Percentiles rank a stretch among this genome's conserved stretches.
phyloP scores from a whole-genome alignment of 164 flowering plant genomes.

The Piper longum region DNA sequence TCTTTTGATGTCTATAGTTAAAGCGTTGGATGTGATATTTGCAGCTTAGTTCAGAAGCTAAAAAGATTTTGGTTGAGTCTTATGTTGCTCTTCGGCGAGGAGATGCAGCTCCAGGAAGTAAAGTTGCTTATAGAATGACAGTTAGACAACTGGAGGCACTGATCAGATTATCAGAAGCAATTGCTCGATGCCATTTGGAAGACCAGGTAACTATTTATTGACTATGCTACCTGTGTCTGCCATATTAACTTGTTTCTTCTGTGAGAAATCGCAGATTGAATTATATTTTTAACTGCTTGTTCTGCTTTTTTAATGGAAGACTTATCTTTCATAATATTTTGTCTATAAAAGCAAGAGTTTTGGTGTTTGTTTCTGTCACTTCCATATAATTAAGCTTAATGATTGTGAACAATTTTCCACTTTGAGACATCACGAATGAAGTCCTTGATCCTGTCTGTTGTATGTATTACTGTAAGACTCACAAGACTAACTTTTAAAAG shows the following conservation, averaged over 20 bases:
- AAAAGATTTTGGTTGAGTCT: slow-evolving; percentile 75
- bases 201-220: slow-evolving; percentile 25
- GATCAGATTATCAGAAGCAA: slow-evolving; percentile 84
- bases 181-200: slow-evolving; percentile 78
- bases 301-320: too few relatives aligned
- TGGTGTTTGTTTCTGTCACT: too few relatives aligned
- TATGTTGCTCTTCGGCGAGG: slow-evolving; percentile 86
- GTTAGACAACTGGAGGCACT: slow-evolving; percentile 96
- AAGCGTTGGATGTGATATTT: neutral
- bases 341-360: too few relatives aligned
- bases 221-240: neutral
- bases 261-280: neutral
- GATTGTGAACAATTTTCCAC: too few relatives aligned
- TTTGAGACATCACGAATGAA: too few relatives aligned
- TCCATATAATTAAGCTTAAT: too few relatives aligned
- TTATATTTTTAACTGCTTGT: too few relatives aligned
- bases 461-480: too few relatives aligned
- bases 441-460: too few relatives aligned
- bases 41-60: slow-evolving; percentile 71
- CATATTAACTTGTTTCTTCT: neutral
- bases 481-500: too few relatives aligned
- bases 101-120: slow-evolving; percentile 84
- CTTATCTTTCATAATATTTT: too few relatives aligned
- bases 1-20: neutral
- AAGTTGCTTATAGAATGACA: slow-evolving; percentile 96